Conservation (phyloP, 225 moss, liverwort and hornwort species). For the Sphagnum tenellum region DNA sequence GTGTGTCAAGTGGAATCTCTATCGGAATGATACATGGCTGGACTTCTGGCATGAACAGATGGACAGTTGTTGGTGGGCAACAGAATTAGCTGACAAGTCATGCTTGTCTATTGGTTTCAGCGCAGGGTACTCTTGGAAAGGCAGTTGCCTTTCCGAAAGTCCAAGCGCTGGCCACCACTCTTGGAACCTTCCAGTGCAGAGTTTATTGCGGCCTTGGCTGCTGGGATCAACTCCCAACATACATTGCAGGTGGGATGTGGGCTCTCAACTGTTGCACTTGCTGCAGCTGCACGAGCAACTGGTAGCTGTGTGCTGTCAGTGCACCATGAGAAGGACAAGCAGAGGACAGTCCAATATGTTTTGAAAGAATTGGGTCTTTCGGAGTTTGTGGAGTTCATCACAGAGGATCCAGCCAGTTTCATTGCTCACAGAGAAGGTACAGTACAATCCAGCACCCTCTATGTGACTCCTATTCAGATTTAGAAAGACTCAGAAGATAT, state of each 20-base stretch:
- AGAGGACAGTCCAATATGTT: constrained; percentile 37
- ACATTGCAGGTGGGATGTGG: constrained; percentile 67
- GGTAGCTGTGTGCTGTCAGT: constrained; percentile 43
- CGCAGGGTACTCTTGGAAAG: constrained; percentile 47
- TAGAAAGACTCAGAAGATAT: not conserved
- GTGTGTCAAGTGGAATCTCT: constrained; percentile 4
- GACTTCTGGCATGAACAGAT: not conserved
- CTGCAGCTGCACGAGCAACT: constrained; percentile 61
- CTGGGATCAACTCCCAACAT: constrained; percentile 61
- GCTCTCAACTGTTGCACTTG: constrained; percentile 56
- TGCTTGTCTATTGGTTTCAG: constrained; percentile 30
- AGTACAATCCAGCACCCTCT: too few relatives aligned
- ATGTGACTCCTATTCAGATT: not conserved
- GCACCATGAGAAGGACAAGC: constrained; percentile 51
- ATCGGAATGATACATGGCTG: constrained; percentile 6
- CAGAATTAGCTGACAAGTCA: not conserved
- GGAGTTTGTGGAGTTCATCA: constrained; percentile 49
- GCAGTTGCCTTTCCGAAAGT: constrained; percentile 30
- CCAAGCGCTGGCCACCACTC: constrained; percentile 15
- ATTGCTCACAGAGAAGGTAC: constrained; percentile 52
- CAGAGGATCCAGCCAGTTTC: constrained; percentile 46
- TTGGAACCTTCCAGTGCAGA: constrained; percentile 65
- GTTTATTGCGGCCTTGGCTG: constrained; percentile 62
- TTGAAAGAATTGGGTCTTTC: constrained; percentile 38
- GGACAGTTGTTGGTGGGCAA: constrained; percentile 3